Evolutionary conservation across 352 stramenopile genomes (phyloP).

Genomic region (Saprolegnia diclina): DNA sequence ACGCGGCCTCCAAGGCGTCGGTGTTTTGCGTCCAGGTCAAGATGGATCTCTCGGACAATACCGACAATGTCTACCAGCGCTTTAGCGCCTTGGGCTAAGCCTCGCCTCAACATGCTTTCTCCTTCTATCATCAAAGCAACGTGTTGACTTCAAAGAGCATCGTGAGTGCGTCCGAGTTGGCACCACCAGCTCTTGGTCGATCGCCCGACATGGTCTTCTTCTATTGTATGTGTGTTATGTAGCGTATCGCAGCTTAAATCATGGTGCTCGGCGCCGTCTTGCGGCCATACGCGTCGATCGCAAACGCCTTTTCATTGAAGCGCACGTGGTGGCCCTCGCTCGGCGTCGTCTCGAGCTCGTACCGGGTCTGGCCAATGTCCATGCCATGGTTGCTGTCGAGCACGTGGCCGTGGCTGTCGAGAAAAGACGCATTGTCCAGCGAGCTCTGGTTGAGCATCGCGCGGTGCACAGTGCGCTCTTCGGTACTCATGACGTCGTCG

Average conservation of each 20-base stretch:
- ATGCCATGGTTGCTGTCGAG: too few species aligned
- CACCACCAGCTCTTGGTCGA: too few species aligned
- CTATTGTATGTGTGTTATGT: too few species aligned
- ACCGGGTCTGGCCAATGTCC: not conserved
- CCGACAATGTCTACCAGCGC: not conserved
- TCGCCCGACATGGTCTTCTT: too few species aligned
- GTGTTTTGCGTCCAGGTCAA: slow-evolving; percentile 80
- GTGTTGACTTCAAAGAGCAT: not conserved
- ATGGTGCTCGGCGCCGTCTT: not conserved
- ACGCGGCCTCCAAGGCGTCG: slow-evolving; percentile 38
- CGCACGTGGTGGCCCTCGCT: not conserved
- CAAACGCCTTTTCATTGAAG: not conserved
- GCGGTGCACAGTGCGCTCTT: not conserved
- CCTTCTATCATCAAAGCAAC: not conserved
- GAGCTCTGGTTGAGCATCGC: not conserved
- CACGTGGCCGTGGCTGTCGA: not conserved
- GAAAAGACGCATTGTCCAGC: not conserved
- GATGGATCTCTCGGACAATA: slow-evolving; percentile 48
- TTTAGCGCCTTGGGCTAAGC: slow-evolving; percentile 2
- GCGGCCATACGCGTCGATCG: not conserved
- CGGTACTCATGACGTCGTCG: not conserved
- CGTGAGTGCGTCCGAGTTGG: not conserved
- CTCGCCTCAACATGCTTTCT: too few species aligned
- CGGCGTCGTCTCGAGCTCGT: slow-evolving; percentile 10
- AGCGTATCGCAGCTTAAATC: too few species aligned